Evolutionary conservation across 192 early-diverging fungal genomes (phyloP).

Genomic region (Podila verticillata): DNA sequence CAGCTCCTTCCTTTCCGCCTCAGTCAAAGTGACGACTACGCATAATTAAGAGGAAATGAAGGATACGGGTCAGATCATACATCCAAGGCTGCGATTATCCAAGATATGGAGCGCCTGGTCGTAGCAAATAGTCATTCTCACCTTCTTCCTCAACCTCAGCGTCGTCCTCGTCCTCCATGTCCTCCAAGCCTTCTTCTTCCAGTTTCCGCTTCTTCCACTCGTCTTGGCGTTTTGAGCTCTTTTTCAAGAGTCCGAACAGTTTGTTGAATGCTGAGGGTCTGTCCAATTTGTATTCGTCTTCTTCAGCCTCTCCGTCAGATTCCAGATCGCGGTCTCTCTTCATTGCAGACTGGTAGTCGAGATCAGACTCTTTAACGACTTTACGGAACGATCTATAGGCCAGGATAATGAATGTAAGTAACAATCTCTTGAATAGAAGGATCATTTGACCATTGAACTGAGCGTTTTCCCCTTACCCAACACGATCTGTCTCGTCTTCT

Average conservation of each 20-base stretch:
- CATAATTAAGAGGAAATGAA: no score
- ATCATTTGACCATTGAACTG: neutral
- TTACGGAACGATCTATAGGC: slow-evolving; percentile 51
- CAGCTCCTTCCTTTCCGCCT: slow-evolving; percentile 44
- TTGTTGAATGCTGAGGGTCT: slow-evolving; percentile 67
- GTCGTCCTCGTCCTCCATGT: slow-evolving; percentile 48
- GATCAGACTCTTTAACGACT: slow-evolving; percentile 59
- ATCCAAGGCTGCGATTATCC: no score
- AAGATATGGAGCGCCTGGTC: no score
- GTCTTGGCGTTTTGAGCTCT: slow-evolving; percentile 61
- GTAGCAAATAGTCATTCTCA: neutral
- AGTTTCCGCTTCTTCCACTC: slow-evolving; percentile 58
- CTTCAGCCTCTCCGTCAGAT: slow-evolving; percentile 53
- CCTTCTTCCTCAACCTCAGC: slow-evolving; percentile 40
- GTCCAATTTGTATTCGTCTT: slow-evolving; percentile 57
- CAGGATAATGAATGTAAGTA: neutral
- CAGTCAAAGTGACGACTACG: slow-evolving; percentile 32
- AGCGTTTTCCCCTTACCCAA: slow-evolving; percentile 17
- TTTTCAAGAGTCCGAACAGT: slow-evolving; percentile 65
- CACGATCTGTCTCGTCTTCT: slow-evolving; percentile 54
- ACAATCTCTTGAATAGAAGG: neutral
- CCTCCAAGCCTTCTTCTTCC: slow-evolving; percentile 62
- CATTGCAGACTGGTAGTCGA: slow-evolving; percentile 59
- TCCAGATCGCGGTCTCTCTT: slow-evolving; percentile 50
- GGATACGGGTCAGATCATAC: no score